Percentiles rank a stretch among this genome's conserved stretches.
Evolutionary conservation across 2,329 filamentous ascomycete species (phyloP).

Genomic region (Colletotrichum sp.): DNA sequence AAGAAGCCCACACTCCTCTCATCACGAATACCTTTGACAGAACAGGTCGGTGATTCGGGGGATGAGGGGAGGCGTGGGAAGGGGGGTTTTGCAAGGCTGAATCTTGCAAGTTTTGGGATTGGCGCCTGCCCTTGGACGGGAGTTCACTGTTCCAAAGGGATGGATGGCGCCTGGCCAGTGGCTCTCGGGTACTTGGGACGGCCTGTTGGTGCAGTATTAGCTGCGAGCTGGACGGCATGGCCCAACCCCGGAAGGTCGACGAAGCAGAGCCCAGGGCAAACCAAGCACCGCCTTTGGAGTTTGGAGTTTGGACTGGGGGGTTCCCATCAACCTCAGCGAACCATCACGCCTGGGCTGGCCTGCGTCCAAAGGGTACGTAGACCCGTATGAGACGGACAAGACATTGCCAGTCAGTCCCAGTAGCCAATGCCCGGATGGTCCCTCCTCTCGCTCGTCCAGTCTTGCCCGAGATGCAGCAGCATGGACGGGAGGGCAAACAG

Average conservation of each 20-base stretch:
- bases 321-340: neutral
- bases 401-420: neutral
- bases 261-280: neutral
- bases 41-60: neutral
- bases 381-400: neutral
- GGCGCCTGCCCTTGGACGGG: neutral
- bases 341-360: neutral
- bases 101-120: constrained; percentile 4
- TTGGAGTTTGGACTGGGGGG: neutral
- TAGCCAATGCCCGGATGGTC: neutral
- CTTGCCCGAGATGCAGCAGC: neutral
- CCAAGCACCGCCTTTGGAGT: neutral
- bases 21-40: neutral
- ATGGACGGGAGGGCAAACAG: constrained; percentile 14
- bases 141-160: constrained; percentile 8
- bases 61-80: neutral
- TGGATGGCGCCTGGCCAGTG: constrained; percentile 1
- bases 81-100: constrained; percentile 12
- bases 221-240: neutral
- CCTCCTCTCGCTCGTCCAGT: neutral
- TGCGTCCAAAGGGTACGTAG: constrained; percentile 1
- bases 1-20: neutral
- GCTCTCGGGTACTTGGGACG: neutral
- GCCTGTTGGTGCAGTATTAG: neutral
- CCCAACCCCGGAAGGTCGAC: neutral